These are phyloP conservation scores for Alternaria longipes DNA, from an alignment of 2,329 filamentous ascomycete genomes.

Conservation along the genomic window DNA sequence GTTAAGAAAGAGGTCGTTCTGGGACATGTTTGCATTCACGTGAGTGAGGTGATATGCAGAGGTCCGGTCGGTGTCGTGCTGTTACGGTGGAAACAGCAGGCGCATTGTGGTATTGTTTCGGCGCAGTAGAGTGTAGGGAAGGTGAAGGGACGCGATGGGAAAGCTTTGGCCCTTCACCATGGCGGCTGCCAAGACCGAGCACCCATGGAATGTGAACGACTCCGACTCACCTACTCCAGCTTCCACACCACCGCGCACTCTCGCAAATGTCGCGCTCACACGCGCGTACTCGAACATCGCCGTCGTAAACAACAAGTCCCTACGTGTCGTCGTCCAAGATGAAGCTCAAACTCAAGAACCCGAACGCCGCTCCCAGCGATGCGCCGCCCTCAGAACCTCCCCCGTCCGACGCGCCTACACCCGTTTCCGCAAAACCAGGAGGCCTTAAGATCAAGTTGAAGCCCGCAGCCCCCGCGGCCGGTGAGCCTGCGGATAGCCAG, in stretches of 20 bases:
- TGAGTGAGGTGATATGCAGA: constrained; percentile 21
- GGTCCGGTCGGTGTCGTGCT: constrained; percentile 23
- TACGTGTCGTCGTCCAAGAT: constrained; percentile 24
- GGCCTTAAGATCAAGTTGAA: constrained; percentile 48
- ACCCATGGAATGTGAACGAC: constrained; percentile 10
- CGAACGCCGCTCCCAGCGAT: constrained; percentile 28
- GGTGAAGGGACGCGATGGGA: constrained; percentile 22
- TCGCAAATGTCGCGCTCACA: constrained; percentile 22
- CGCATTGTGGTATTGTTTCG: constrained; percentile 29
- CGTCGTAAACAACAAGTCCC: neutral
- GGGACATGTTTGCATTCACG: constrained; percentile 44
- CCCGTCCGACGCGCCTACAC: constrained; percentile 24
- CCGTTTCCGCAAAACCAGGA: constrained; percentile 24
- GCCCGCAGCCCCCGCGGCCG: constrained; percentile 25
- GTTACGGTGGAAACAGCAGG: constrained; percentile 31
- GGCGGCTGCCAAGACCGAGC: constrained; percentile 28
- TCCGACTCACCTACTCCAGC: constrained; percentile 12
- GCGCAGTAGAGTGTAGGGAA: constrained; percentile 12
- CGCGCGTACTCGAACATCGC: constrained; percentile 14
- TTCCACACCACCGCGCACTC: constrained; percentile 4
- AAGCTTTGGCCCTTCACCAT: constrained; percentile 34
- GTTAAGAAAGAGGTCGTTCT: constrained; percentile 69
- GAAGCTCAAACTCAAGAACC: constrained; percentile 48
- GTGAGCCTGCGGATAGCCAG: constrained; percentile 36
- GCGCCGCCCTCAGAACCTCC: constrained; percentile 33